Evolutionary conservation across 345 rosid genomes (phyloP).

Genomic region (Mallotus nudiflorus): DNA sequence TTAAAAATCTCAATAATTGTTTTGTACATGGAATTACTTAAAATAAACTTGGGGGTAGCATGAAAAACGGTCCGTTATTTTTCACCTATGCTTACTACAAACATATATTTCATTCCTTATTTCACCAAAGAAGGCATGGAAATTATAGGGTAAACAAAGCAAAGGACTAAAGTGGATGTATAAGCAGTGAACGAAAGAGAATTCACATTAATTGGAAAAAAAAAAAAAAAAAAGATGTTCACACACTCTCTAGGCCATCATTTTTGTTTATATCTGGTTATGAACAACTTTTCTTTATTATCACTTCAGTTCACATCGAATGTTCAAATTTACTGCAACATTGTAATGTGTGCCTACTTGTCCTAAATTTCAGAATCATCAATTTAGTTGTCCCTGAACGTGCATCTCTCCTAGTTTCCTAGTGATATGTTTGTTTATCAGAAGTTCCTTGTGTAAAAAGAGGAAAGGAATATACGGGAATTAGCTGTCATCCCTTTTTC

Average conservation of each 20-base stretch:
- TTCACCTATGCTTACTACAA: neutral
- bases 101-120: neutral
- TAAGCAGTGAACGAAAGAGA: neutral
- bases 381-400: neutral
- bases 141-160: neutral
- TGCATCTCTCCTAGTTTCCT: constrained; percentile 2
- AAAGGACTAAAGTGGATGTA: neutral
- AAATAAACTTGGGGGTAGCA: neutral
- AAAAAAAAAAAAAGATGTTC: no score
- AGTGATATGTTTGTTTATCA: neutral
- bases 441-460: neutral
- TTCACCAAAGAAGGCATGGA: neutral
- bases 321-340: neutral
- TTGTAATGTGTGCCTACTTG: neutral
- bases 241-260: neutral
- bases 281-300: neutral
- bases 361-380: neutral
- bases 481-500: constrained; percentile 3
- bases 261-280: neutral
- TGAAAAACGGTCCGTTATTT: neutral
- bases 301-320: neutral
- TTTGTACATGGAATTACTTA: no score
- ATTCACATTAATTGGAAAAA: neutral
- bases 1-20: no score
- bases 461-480: neutral